A percentile compares a stretch with the other conserved stretches of the same genome.
phyloP scores from a whole-genome alignment of 176 grass and related monocot genomes.

The Lolium multiflorum region DNA sequence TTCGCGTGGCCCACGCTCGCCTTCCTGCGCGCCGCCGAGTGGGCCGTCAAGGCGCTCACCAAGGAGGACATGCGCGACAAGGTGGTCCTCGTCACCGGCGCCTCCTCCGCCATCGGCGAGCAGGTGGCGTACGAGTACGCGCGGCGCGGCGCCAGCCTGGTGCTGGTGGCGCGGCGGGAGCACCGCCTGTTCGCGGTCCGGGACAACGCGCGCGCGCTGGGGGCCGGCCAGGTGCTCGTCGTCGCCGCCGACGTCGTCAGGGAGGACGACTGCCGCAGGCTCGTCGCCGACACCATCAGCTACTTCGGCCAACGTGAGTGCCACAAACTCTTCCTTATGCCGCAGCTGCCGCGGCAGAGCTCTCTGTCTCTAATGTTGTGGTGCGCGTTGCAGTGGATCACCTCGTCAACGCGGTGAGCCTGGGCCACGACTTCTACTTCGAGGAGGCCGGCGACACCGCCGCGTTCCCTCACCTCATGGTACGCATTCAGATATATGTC shows the following conservation, averaged over 20 bases:
- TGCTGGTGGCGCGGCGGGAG: conserved; percentile 87
- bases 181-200: conserved; percentile 74
- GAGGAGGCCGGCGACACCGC: conserved; percentile 81
- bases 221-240: conserved; percentile 80
- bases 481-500: neutral
- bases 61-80: conserved; percentile 77
- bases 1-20: conserved; percentile 87
- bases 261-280: conserved; percentile 82
- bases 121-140: conserved; percentile 97
- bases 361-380: neutral
- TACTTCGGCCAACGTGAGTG: conserved; percentile 83
- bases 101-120: conserved; percentile 88
- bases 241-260: conserved; percentile 88
- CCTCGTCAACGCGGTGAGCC: conserved; percentile 89
- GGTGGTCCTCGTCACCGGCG: conserved; percentile 85
- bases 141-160: conserved; percentile 69
- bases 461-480: conserved; percentile 90
- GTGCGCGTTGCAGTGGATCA: conserved; percentile 63
- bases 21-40: conserved; percentile 68
- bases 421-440: conserved; percentile 82
- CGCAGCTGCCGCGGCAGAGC: neutral
- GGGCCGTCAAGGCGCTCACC: conserved; percentile 65
- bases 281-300: conserved; percentile 74
- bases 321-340: too few species aligned
- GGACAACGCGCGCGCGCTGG: conserved; percentile 69